These are phyloP conservation scores for Bertia moriformis DNA, from an alignment of 2,329 filamentous ascomycete genomes.

Conservation along the genomic window DNA sequence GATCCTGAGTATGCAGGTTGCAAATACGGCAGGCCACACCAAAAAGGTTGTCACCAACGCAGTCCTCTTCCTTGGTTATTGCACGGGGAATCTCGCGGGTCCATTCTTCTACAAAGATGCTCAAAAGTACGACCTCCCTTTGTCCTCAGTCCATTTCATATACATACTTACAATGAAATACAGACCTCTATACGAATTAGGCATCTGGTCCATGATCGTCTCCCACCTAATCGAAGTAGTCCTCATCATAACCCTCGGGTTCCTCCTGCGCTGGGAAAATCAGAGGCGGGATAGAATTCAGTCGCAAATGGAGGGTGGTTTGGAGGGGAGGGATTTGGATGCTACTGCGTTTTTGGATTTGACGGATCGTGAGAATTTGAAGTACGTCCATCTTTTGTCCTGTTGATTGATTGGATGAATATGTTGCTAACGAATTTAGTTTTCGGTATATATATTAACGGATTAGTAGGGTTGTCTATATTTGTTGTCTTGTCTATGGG, in stretches of 20 bases:
- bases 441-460: slow-evolving; percentile 10
- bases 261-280: slow-evolving; percentile 30
- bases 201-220: slow-evolving; percentile 39
- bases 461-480: too few species aligned
- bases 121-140: slow-evolving; percentile 11
- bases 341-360: slow-evolving; percentile 32
- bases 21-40: slow-evolving; percentile 1
- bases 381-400: slow-evolving; percentile 11
- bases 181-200: slow-evolving; percentile 27
- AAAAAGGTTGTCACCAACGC: slow-evolving; percentile 1
- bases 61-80: slow-evolving; percentile 1
- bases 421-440: too few species aligned
- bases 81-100: not conserved
- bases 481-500: too few species aligned
- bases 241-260: slow-evolving; percentile 23
- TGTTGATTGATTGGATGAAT: not conserved
- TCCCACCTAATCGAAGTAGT: slow-evolving; percentile 31
- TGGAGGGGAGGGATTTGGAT: slow-evolving; percentile 25
- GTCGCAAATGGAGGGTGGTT: slow-evolving; percentile 23
- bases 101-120: not conserved
- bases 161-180: slow-evolving; percentile 1
- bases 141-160: not conserved
- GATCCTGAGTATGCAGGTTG: slow-evolving; percentile 20
- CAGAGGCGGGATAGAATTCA: slow-evolving; percentile 28
- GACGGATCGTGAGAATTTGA: slow-evolving; percentile 32